Evolutionary conservation across 2,329 filamentous ascomycete species (phyloP).

Genomic region (Dothistroma pini): DNA sequence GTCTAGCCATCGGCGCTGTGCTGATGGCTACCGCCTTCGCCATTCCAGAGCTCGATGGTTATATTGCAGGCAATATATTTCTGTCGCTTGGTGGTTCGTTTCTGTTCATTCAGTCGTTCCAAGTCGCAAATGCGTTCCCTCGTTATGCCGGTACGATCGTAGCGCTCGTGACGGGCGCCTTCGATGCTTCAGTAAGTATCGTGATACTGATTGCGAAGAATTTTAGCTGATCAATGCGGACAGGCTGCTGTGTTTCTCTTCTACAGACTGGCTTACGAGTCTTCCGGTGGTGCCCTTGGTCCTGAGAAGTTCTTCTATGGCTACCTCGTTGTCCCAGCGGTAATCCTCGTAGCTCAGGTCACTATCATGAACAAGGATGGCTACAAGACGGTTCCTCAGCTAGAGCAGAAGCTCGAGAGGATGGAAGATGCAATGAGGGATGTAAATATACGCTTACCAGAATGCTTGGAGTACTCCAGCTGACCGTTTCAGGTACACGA

Average conservation of each 20-base stretch:
- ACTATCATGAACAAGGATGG: constrained; percentile 47
- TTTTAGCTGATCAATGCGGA: not conserved
- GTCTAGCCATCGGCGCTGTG: constrained; percentile 64
- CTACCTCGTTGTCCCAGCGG: constrained; percentile 45
- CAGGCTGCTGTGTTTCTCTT: constrained; percentile 46
- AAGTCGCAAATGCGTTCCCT: constrained; percentile 50
- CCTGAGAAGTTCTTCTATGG: constrained; percentile 48
- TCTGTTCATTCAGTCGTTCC: constrained; percentile 50
- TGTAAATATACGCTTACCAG: constrained; percentile 22
- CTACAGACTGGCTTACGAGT: constrained; percentile 47
- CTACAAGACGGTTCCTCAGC: constrained; percentile 63
- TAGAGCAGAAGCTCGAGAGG: constrained; percentile 74
- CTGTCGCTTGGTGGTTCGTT: constrained; percentile 49
- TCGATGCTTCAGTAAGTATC: constrained; percentile 42
- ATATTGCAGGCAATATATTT: constrained; percentile 47
- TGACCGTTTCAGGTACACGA: constrained; percentile 42
- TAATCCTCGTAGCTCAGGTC: constrained; percentile 42
- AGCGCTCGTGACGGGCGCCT: constrained; percentile 48
- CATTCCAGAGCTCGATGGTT: constrained; percentile 65
- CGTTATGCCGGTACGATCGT: constrained; percentile 48
- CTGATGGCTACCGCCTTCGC: constrained; percentile 65
- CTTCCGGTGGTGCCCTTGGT: constrained; percentile 39
- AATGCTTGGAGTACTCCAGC: not conserved
- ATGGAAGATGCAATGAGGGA: constrained; percentile 52
- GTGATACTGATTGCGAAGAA: not conserved